Conservation (phyloP, 306 rosid genomes). For the Castanea sativa region DNA sequence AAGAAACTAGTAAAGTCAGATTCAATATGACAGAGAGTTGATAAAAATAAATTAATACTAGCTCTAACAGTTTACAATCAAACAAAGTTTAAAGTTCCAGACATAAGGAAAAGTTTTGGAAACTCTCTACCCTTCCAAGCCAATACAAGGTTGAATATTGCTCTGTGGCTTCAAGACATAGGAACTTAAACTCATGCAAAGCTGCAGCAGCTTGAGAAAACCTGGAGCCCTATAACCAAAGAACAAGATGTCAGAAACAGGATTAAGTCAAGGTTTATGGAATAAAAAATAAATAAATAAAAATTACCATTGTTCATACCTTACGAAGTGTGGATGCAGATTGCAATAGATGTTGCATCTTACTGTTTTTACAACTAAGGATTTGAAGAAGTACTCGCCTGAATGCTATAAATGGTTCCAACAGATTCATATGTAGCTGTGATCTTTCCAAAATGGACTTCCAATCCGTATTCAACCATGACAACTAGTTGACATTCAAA, state of each 20-base stretch:
- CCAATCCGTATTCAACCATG: constrained; percentile 74
- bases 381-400: constrained; percentile 83
- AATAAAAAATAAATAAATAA: constrained; percentile 2
- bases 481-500: constrained; percentile 49
- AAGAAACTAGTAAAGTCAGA: no score
- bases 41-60: neutral
- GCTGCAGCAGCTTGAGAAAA: constrained; percentile 92
- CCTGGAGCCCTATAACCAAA: constrained; percentile 70
- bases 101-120: neutral
- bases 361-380: constrained; percentile 61
- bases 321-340: constrained; percentile 86
- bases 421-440: constrained; percentile 80
- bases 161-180: constrained; percentile 56
- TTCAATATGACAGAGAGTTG: neutral
- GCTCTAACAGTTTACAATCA: neutral
- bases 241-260: constrained; percentile 25
- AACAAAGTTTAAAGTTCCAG: neutral
- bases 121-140: constrained; percentile 78
- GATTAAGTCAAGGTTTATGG: constrained; percentile 12
- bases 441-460: constrained; percentile 64
- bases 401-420: constrained; percentile 91
- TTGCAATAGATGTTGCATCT: constrained; percentile 73
- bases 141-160: constrained; percentile 62
- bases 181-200: constrained; percentile 82
- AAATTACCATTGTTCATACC: constrained; percentile 33